A percentile compares a stretch with the other conserved stretches of the same genome.
These are phyloP conservation scores for Crepidotus variabilis DNA, from an alignment of 768 basidiomycete species.

Conservation along the genomic window DNA sequence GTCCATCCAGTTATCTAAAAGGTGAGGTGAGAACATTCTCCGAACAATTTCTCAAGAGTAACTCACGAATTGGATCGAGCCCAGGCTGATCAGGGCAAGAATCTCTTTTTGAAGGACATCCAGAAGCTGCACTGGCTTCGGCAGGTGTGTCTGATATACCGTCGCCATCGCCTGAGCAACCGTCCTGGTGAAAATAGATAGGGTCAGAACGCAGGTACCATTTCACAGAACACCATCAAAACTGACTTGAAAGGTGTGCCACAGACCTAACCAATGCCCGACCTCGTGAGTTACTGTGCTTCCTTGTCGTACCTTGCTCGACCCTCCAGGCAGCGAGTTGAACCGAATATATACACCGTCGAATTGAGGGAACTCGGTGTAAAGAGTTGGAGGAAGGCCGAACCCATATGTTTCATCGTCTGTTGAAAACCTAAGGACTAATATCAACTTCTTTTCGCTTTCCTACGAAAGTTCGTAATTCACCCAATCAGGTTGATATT, in stretches of 20 bases:
- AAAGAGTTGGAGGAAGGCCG: conserved; percentile 33
- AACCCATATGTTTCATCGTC: conserved; percentile 22
- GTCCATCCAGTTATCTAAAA: conserved; percentile 33
- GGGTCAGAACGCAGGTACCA: too few species aligned
- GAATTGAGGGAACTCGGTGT: conserved; percentile 22
- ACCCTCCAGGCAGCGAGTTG: conserved; percentile 26
- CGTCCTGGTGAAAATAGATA: conserved; percentile 11
- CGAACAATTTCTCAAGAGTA: neutral
- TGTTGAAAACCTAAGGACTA: conserved; percentile 20
- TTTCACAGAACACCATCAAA: neutral
- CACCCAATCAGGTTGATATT: neutral
- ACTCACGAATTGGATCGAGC: conserved; percentile 30
- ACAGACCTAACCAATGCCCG: conserved; percentile 33
- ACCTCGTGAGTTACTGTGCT: conserved; percentile 28
- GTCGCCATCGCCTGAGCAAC: conserved; percentile 21
- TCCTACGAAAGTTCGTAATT: neutral
- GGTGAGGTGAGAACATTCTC: neutral
- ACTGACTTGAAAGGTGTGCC: conserved; percentile 33
- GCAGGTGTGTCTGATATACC: conserved; percentile 25
- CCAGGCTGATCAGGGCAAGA: conserved; percentile 21
- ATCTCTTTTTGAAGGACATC: conserved; percentile 24
- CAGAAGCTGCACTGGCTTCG: conserved; percentile 20
- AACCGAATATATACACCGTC: conserved; percentile 32
- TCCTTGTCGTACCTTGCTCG: conserved; percentile 24
- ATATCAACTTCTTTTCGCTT: conserved; percentile 17